Evolutionary conservation across 2,329 filamentous ascomycete genomes (phyloP), one percentile per base, ranked within the genome.

Genomic region (Tricladium varicosporioides): DNA sequence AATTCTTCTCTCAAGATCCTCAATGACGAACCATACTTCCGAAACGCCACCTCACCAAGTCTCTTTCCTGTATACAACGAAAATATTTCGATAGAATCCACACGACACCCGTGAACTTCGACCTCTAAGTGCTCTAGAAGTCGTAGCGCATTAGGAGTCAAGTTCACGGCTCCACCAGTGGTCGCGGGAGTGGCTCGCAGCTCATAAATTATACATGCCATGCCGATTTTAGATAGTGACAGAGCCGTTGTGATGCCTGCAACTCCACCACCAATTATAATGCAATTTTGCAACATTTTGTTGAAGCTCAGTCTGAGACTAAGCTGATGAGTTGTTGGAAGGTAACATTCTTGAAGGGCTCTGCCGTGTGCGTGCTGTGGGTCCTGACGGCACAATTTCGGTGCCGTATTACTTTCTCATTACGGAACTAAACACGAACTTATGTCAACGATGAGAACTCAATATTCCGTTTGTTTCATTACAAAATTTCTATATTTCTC

Each of bases 191-290:
- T 64, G 1, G 74, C 70, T 1, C 78, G 75, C 46, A 79, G 72
- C 63, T 81, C 79, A 62, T 75, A 79, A 56, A 82, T 72, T 43
- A 73, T 75, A 63, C 80, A 73, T 22, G 67, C 46, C 22, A 75
- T 73, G 5, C 67, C 58, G 64, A 74, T 75, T 58, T 77, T 75
- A 40, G 73, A 74, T 51, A 80, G 71, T 11, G 78, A 72, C 45
- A 81, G 70, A 15, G 80, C 79, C 45, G 78, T 76, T 14, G 76
- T 71, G 27, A 81, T 73, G 40, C 80, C 80, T 15, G 78, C 74
- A 22, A 80, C 77, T 19, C 80, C 79, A 7, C 76, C 78, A 42
- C 80, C 80, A 47, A 82, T 70, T 54, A 82, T 75, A 7, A 27
- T 27, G 22, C 22, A 27, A 7, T 7, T 27, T 7, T 27, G 22